These are phyloP conservation scores for Annulohypoxylon nitens DNA, from an alignment of 495 filamentous ascomycete genomes.

Conservation along the genomic window DNA sequence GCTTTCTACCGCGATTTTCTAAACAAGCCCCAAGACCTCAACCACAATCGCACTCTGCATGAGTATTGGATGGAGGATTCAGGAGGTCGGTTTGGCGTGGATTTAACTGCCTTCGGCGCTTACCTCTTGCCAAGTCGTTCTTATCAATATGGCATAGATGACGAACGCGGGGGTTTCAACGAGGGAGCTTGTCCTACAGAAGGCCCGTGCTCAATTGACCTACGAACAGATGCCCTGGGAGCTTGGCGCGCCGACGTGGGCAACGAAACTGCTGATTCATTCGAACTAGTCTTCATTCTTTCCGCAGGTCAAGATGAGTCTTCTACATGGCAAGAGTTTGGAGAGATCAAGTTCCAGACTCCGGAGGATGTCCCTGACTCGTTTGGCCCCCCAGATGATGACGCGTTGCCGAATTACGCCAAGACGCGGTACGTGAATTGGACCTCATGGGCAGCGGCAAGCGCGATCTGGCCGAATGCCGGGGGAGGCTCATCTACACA, in stretches of 20 bases:
- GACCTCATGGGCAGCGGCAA: conserved; percentile 57
- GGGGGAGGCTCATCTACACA: conserved; percentile 59
- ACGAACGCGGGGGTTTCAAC: conserved; percentile 51
- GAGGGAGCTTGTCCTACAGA: conserved; percentile 52
- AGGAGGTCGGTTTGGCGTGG: conserved; percentile 57
- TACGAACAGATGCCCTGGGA: conserved; percentile 56
- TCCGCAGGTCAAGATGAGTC: conserved; percentile 61
- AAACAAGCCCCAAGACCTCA: conserved; percentile 57
- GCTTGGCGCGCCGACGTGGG: conserved; percentile 59
- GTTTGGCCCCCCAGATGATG: conserved; percentile 56
- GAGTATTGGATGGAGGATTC: conserved; percentile 64
- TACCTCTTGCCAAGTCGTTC: conserved; percentile 53
- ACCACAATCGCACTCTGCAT: conserved; percentile 57
- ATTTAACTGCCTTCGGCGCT: conserved; percentile 59
- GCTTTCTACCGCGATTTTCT: conserved; percentile 58
- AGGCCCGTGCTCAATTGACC: conserved; percentile 51
- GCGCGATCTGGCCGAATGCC: conserved; percentile 59
- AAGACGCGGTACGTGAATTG: conserved; percentile 58
- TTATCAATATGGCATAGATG: conserved; percentile 56
- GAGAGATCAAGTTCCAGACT: conserved; percentile 57
- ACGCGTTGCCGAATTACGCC: conserved; percentile 52
- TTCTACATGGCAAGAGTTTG: conserved; percentile 62
- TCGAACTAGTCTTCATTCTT: conserved; percentile 58
- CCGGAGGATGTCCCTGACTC: conserved; percentile 54
- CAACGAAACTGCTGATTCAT: conserved; percentile 50